Conservation (phyloP, 208 protist genomes). For the Leptomonas pyrrhocoris region DNA sequence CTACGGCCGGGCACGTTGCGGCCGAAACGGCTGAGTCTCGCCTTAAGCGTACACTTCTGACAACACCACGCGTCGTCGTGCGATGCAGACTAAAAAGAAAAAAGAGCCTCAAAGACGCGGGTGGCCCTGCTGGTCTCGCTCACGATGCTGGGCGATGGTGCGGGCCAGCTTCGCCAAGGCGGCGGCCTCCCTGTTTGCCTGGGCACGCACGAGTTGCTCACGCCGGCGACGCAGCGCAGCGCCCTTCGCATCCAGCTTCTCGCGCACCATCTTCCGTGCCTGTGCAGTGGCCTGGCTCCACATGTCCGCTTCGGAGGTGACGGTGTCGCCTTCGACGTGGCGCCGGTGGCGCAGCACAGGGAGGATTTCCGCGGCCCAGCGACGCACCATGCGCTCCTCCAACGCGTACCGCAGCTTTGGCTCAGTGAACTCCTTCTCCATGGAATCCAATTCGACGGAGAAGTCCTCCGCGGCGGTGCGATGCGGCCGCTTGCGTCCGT, state of each 20-base stretch:
- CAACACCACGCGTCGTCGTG: too few relatives aligned
- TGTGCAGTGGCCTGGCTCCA: slow-evolving; percentile 58
- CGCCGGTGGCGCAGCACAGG: slow-evolving; percentile 64
- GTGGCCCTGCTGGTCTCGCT: slow-evolving; percentile 10
- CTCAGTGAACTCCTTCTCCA: slow-evolving; percentile 27
- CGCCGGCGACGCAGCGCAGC: slow-evolving; percentile 30
- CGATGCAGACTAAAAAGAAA: not conserved
- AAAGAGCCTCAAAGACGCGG: not conserved
- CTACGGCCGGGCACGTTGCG: too few relatives aligned
- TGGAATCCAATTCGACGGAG: slow-evolving; percentile 9
- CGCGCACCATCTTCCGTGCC: slow-evolving; percentile 53
- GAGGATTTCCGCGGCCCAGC: slow-evolving; percentile 56
- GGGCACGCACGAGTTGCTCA: slow-evolving; percentile 52
- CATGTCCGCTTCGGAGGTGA: slow-evolving; percentile 44
- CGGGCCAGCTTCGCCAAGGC: slow-evolving; percentile 79
- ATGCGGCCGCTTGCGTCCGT: slow-evolving; percentile 17
- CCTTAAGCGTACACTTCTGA: too few relatives aligned
- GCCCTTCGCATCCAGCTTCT: slow-evolving; percentile 50
- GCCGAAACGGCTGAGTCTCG: too few relatives aligned
- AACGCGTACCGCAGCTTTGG: slow-evolving; percentile 34
- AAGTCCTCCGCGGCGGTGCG: slow-evolving; percentile 9
- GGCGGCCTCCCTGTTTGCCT: slow-evolving; percentile 61
- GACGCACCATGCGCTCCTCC: slow-evolving; percentile 61
- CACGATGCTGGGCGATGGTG: slow-evolving; percentile 60
- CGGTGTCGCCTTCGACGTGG: slow-evolving; percentile 37